Evolutionary conservation across 192 early-diverging fungal species (phyloP), one percentile per base, ranked within the genome.

Genomic region (Backusella tuberculispora): DNA sequence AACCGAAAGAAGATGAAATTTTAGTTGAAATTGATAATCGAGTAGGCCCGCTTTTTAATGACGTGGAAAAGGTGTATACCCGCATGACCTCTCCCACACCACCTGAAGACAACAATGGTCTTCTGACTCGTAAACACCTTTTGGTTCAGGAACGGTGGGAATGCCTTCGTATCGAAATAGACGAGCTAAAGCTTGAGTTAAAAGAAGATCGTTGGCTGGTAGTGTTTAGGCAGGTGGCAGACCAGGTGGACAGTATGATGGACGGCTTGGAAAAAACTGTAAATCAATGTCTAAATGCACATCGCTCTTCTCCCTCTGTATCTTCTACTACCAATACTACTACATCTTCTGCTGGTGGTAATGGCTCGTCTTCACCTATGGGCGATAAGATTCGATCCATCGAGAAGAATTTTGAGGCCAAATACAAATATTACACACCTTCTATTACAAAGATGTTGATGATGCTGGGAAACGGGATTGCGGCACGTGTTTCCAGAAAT

Each of bases 151-250:
- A 79, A 63, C 76, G 78, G 26, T 89, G 86, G 86, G 88, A 89
- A 12, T 76, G 72, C 24, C 76, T 89, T 66, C 80, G 85, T 41
- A 68, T 84, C n/a, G 85, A 87, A 64, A 87, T 87, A 21, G 85
- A 87, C 56, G 81, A 84, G 13, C 74, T 89, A 68, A 87, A 84
- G 42, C 79, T 85, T n/a, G 88, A 89, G 24, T 74, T 86, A 13
- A 89, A 89, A 64, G 88, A 89, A 72, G 88, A 89, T 38, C 76
- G 75, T 72, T 89, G 88, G 88, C 74, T 87, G 15, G 73, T 76
- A 14, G 83, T 86, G 17, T 89, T 89, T 76, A 80, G 81, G 47
- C 84, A 85, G 48, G 85, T 86, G 7, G 76, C 86, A 8, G 80
- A 85, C 66, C 85, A 89, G 64, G 86, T 85, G n/a, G 83, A 83